Evolutionary conservation across 768 basidiomycete genomes (phyloP), one percentile per base, ranked within the genome.

Genomic region (Rhodotorula kratochvilovae): DNA sequence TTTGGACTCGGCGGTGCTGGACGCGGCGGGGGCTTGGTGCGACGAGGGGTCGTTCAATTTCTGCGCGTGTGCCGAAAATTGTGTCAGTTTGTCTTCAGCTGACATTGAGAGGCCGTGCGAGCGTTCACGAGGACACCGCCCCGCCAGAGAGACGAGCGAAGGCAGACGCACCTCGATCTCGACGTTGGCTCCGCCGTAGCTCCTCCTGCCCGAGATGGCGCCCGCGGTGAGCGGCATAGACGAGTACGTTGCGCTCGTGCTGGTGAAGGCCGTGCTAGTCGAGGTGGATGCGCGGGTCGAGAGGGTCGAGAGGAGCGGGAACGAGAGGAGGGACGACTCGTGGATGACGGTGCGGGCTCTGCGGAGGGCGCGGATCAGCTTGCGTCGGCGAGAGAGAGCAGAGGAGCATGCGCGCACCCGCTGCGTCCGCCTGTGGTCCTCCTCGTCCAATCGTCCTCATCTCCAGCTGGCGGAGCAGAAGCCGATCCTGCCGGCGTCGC

Each of bases 151-250:
- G 35, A 15, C 46, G n/a, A 27, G 16, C 7, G 58, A 60, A 36
- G 29, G n/a, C 17, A 7, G 27, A 33, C 61, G 33, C 33, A 66
- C 71, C 53, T 74, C 72, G n/a, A 74, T 74, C 58, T 74, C 72
- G 46, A 70, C 31, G 54, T 74, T 70, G 11, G 72, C 72, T 19
- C 72, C 72, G 3, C 65, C 65, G 25, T 67, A 74, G 29, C 61
- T 63, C 12, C 68, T 31, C 16, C 72, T 57, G 7, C 72, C 72
- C 15, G 72, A 70, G 58, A 74, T 56, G 16, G 63, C 53, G 3
- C 62, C 55, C 2, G 72, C 63, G 2, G 72, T 74, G 35, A 70
- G 62, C 31, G 72, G 72, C 72, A 74, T 74, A 39, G 68, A 70
- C 11, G 66, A 63, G 68, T 70, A 74, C 5, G 66, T 45, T 3